Base-by-base conservation (phyloP, 176 grass and related monocot species). In the Phragmites australis region DNA sequence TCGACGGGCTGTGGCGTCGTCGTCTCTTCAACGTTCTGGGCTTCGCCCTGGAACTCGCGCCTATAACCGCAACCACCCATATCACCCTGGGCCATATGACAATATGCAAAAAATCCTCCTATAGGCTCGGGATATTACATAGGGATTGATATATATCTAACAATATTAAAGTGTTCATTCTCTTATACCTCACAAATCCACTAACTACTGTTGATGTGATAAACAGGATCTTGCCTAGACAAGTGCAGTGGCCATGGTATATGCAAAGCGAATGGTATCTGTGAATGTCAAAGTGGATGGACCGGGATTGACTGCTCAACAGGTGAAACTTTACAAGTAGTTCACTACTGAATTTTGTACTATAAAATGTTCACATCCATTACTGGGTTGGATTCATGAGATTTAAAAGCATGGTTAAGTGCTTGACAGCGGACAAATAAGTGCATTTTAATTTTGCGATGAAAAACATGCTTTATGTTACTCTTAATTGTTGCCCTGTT, bases 231-330 rank as follows among this genome's bases (percentile, higher is more conserved):
- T 70, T 99, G 96, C 43, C 93, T 93, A 56, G 79, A 79, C 74
- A 91, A 93, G 50, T 99, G 97, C 69, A 86, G 68, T 53, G 62
- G 72, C 55, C 87, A 93, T 86, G 97, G 97, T 55, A 80, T 74
- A 15, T 99, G 97, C 84, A 78, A 84, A 88, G 58, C 85, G 68
- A 99, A 87, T 84, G 97, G 97, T 66, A 84, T 90, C 45, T 99
- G 97, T 82, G 90, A 93, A 80, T 99, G 97, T 44, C 58, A 84
- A 84, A 95, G 55, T 84, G 97, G 93, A 12, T 89, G 88, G 65
- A 95, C 97, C 10, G 97, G 97, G 55, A 93, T 99, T 37, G 97
- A 99, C 76, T 99, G 97, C 77, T 99, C 97, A 30, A 99, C 97
- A 74, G 94, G 94, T 97, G 84, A 74, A 68, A 48, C 43, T 81